phyloP scores from a whole-genome alignment of 225 moss, liverwort and hornwort genomes.

The Physcomitrium patens region DNA sequence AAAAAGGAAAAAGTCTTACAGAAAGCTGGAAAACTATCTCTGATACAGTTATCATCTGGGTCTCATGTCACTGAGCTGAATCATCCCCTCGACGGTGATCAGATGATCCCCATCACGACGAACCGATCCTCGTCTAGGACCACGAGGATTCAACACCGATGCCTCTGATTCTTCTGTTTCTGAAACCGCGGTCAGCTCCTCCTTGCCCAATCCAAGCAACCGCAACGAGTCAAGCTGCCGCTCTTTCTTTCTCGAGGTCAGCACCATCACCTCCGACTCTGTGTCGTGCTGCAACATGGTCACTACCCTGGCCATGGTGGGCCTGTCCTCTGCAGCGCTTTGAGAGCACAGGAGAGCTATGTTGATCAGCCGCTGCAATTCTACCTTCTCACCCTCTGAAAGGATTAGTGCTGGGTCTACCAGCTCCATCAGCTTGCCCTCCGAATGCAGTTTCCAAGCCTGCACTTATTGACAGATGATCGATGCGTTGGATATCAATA shows the following conservation, averaged over 20 bases:
- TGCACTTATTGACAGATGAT: too few species aligned
- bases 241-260: neutral
- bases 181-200: neutral
- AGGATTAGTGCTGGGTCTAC: neutral
- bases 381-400: neutral
- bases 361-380: constrained; percentile 25
- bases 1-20: too few species aligned
- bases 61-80: constrained; percentile 3
- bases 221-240: neutral
- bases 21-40: neutral
- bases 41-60: constrained; percentile 3
- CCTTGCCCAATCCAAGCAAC: neutral
- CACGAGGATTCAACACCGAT: neutral
- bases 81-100: neutral
- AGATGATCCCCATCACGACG: neutral
- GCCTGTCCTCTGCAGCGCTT: constrained; percentile 11
- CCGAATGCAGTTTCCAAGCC: constrained; percentile 26
- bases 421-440: constrained; percentile 29
- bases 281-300: constrained; percentile 35
- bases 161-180: constrained; percentile 14
- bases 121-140: neutral
- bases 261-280: constrained; percentile 25
- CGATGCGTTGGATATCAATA: neutral
- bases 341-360: constrained; percentile 30
- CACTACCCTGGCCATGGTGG: constrained; percentile 38